phyloP scores from a whole-genome alignment of 2,329 filamentous ascomycete species.

The Pyricularia sp. region DNA sequence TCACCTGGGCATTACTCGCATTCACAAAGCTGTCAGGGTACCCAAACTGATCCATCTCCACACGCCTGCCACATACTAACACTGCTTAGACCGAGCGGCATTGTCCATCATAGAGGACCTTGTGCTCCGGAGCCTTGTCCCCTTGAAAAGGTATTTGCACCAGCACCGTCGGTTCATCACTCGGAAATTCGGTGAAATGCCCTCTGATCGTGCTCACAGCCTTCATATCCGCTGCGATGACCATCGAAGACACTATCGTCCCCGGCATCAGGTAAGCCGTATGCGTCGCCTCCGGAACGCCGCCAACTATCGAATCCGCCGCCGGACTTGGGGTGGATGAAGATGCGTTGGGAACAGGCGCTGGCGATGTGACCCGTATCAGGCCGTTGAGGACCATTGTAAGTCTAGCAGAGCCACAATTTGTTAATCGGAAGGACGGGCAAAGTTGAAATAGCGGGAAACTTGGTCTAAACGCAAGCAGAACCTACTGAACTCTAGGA shows the following conservation, averaged over 20 bases:
- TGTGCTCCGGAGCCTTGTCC: slow-evolving; percentile 16
- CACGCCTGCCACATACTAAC: not conserved
- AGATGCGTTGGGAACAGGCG: slow-evolving; percentile 6
- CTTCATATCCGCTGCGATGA: slow-evolving; percentile 21
- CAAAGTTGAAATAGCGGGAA: too few species aligned
- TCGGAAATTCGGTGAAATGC: slow-evolving; percentile 24
- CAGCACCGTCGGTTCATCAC: slow-evolving; percentile 21
- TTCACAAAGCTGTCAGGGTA: not conserved
- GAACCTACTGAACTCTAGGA: slow-evolving; percentile 19
- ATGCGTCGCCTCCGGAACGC: slow-evolving; percentile 7
- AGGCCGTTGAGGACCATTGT: slow-evolving; percentile 22
- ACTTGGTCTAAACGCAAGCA: not conserved
- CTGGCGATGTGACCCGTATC: slow-evolving; percentile 21
- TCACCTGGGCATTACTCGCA: not conserved
- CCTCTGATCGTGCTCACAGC: slow-evolving; percentile 17
- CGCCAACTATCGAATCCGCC: not conserved
- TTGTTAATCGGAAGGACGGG: not conserved
- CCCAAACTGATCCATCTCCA: not conserved
- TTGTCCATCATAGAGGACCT: slow-evolving; percentile 19
- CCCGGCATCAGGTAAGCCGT: slow-evolving; percentile 21
- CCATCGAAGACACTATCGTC: slow-evolving; percentile 18
- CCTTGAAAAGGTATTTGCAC: slow-evolving; percentile 20
- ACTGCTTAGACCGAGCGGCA: slow-evolving; percentile 10
- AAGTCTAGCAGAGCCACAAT: slow-evolving; percentile 11
- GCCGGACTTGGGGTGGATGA: slow-evolving; percentile 6